A percentile compares a stretch with the other conserved stretches of the same genome.
Conservation (phyloP, 139 green algal genomes). For the Bryopsis sp. region DNA sequence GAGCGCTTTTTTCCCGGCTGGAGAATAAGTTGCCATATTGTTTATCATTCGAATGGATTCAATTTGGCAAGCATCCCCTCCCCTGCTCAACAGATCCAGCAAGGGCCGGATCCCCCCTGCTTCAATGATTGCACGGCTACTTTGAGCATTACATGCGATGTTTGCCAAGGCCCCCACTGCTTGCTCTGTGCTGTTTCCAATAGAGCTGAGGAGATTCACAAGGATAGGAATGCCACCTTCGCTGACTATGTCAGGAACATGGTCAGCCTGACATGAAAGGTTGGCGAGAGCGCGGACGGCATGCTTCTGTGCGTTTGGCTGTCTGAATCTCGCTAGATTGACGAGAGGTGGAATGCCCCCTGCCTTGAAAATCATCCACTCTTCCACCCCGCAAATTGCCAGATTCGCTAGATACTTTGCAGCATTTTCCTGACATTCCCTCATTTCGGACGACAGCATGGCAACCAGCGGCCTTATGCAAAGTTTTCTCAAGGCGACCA, state of each 20-base stretch:
- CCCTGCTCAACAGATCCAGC: not conserved
- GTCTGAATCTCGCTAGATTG: no score
- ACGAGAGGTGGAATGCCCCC: not conserved
- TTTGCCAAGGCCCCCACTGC: no score
- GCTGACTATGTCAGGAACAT: not conserved
- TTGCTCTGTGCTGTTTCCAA: not conserved
- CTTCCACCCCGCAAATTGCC: not conserved
- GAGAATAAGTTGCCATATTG: not conserved
- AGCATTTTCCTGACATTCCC: not conserved
- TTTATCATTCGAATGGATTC: not conserved
- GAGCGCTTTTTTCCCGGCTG: not conserved
- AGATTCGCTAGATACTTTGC: not conserved
- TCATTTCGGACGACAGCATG: not conserved
- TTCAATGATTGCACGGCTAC: not conserved
- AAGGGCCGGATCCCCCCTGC: no score
- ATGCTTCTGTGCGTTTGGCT: not conserved
- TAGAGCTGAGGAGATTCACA: no score
- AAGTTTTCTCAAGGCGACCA: not conserved
- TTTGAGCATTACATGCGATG: no score
- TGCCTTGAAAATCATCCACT: not conserved
- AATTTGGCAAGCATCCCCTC: not conserved
- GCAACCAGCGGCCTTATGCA: not conserved
- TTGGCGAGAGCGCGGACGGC: no score
- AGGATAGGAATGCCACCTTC: no score
- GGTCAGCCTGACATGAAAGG: not conserved